These are phyloP conservation scores for Talaromyces sp. DNA, from an alignment of 2,329 filamentous ascomycete species.

Conservation along the genomic window DNA sequence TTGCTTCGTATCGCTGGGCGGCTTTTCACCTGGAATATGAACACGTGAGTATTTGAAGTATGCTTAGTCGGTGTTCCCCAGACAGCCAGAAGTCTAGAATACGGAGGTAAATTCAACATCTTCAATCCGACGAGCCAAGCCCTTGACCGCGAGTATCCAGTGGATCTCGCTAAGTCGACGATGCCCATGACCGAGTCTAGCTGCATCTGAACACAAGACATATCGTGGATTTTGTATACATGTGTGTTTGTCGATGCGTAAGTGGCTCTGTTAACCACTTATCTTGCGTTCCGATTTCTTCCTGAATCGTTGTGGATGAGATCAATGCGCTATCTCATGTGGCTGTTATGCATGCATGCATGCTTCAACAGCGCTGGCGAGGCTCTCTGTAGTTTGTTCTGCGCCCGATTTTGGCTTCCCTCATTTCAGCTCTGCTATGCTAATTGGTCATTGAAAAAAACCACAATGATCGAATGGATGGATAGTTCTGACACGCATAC, in stretches of 20 bases:
- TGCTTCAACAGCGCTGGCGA: not conserved
- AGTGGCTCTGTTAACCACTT: not conserved
- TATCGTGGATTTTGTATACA: not conserved
- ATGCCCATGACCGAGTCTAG: not conserved
- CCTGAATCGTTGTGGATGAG: conserved; percentile 1
- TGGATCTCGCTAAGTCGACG: conserved; percentile 6
- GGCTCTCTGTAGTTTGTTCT: not conserved
- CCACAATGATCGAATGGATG: not conserved
- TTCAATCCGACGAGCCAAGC: conserved; percentile 1
- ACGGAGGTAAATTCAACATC: conserved; percentile 3
- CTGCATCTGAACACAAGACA: not conserved
- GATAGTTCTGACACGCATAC: conserved; percentile 1
- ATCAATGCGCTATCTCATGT: not conserved
- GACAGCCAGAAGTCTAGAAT: not conserved
- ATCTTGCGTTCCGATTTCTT: conserved; percentile 12
- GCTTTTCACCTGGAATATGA: not conserved
- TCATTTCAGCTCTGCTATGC: not conserved
- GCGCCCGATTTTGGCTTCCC: not conserved
- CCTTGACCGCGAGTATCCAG: conserved; percentile 12
- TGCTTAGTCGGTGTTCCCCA: not conserved
- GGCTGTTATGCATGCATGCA: not conserved
- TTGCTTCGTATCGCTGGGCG: not conserved
- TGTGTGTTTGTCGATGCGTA: conserved; percentile 1
- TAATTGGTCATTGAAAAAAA: not conserved
- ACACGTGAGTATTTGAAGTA: not conserved